Conservation (phyloP, 129 eudicot genomes). For the Smallanthus sonchifolius region DNA sequence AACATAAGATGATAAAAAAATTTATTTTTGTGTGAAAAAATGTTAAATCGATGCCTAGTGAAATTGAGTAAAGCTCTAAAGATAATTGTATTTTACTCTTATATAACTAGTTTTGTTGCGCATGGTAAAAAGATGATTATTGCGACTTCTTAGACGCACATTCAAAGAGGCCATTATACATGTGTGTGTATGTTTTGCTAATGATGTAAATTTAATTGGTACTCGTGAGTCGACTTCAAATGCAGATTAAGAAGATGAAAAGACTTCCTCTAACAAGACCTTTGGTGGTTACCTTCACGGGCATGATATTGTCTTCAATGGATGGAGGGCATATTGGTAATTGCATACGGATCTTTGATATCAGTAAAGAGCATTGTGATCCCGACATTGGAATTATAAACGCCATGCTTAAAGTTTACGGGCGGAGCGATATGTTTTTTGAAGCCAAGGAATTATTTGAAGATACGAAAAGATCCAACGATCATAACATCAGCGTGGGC, state of each 20-base stretch:
- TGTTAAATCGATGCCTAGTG: background rate
- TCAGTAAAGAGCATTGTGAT: conserved; percentile 46
- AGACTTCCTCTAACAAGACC: conserved; percentile 59
- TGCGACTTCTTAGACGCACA: background rate
- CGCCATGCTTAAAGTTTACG: conserved; percentile 83
- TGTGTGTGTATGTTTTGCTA: background rate
- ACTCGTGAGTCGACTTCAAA: background rate
- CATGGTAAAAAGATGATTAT: background rate
- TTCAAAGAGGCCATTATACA: background rate
- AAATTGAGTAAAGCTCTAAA: background rate
- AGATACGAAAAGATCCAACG: conserved; percentile 43
- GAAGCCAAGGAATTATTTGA: conserved; percentile 80
- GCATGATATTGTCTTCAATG: conserved; percentile 80
- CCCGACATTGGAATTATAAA: conserved; percentile 79
- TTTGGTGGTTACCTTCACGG: conserved; percentile 75
- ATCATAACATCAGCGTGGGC: conserved; percentile 21
- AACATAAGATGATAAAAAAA: background rate
- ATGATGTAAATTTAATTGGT: conserved; percentile 1
- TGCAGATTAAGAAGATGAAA: conserved; percentile 78
- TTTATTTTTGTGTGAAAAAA: background rate
- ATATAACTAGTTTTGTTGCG: background rate
- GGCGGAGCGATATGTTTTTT: conserved; percentile 77
- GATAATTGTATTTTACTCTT: background rate
- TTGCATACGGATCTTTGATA: conserved; percentile 57
- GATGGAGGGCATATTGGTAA: conserved; percentile 74